Evolutionary conservation across 208 protist species (phyloP).

Genomic region (Blastocrithidia nonstop): DNA sequence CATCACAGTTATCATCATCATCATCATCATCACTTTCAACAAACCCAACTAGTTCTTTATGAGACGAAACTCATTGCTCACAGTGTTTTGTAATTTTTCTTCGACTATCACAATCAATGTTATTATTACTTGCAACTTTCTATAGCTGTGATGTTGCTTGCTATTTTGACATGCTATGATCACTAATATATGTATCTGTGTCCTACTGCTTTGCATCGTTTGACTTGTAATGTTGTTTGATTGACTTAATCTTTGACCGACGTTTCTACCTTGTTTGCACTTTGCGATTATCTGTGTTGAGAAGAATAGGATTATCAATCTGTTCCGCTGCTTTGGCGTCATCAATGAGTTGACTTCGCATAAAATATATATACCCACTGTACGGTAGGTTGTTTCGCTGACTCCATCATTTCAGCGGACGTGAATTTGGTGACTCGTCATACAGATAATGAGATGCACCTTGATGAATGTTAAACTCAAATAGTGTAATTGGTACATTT

Average conservation of each 20-base stretch:
- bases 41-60: background rate
- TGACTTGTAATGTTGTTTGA: no score
- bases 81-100: background rate
- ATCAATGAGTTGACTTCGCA: slow-evolving; percentile 55
- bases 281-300: slow-evolving; percentile 9
- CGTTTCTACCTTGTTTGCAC: background rate
- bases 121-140: no score
- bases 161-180: no score
- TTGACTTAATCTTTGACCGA: slow-evolving; percentile 1
- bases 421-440: slow-evolving; percentile 61
- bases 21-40: background rate
- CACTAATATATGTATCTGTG: no score
- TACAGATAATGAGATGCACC: slow-evolving; percentile 78
- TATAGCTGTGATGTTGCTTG: no score
- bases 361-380: slow-evolving; percentile 67
- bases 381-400: slow-evolving; percentile 84
- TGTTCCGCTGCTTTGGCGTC: slow-evolving; percentile 28
- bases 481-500: slow-evolving; percentile 40
- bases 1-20: background rate
- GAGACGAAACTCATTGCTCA: background rate
- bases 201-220: no score
- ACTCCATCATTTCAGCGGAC: slow-evolving; percentile 80
- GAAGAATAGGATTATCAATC: slow-evolving; percentile 43
- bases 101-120: no score
- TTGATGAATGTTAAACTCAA: slow-evolving; percentile 69